Conservation (phyloP, 495 filamentous ascomycete species). For the Pseudoneurospora amorphoporcata region DNA sequence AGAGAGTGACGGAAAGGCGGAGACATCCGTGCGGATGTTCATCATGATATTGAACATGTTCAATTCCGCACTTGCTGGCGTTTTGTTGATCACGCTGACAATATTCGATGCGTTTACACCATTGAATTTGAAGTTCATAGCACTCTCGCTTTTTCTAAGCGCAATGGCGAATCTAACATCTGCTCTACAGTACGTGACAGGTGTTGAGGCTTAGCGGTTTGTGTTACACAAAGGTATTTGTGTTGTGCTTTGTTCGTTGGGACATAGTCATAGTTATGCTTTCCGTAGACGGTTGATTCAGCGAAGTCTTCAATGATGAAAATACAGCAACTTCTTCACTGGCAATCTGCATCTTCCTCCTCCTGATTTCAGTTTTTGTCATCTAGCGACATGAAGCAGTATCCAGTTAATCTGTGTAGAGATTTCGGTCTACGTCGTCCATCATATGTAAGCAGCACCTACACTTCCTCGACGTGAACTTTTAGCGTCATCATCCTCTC, state of each 20-base stretch:
- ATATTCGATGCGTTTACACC: not conserved
- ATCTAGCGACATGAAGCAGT: not conserved
- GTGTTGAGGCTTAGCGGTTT: not conserved
- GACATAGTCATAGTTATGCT: not conserved
- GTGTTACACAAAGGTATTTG: not conserved
- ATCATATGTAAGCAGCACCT: no score
- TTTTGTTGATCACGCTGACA: not conserved
- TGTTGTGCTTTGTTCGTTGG: not conserved
- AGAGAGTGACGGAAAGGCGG: not conserved
- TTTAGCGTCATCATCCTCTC: no score
- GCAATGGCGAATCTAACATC: not conserved
- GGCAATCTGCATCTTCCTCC: not conserved
- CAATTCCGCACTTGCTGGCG: not conserved
- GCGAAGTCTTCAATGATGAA: not conserved
- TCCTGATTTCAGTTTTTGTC: not conserved
- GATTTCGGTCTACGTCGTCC: no score
- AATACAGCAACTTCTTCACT: not conserved
- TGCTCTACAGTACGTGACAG: not conserved
- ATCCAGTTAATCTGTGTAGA: no score
- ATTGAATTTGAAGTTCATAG: not conserved
- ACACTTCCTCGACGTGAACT: no score
- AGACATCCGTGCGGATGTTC: not conserved
- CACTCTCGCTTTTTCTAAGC: not conserved
- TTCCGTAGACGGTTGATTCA: not conserved
- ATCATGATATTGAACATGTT: not conserved